phyloP scores from a whole-genome alignment of 352 stramenopile species.

The Globisporangium cystogenes region DNA sequence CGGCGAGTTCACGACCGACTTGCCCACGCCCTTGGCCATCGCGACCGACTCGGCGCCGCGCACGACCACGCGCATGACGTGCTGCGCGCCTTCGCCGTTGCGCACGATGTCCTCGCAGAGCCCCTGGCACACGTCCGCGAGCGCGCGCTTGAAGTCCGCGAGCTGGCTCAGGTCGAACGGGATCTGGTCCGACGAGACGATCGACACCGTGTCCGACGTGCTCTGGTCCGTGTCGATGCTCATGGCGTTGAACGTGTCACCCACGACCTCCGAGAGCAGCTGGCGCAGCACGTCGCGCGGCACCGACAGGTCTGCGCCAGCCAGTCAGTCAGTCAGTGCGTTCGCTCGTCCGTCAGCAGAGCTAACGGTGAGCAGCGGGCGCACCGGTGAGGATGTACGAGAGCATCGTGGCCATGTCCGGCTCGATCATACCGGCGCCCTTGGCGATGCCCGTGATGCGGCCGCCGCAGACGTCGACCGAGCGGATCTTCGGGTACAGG shows the following conservation, averaged over 20 bases:
- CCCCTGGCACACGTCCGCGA: constrained; percentile 91
- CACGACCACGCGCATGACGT: constrained; percentile 96
- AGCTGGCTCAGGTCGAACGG: constrained; percentile 73
- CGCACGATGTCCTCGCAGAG: constrained; percentile 97
- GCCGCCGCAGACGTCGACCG: constrained; percentile 72
- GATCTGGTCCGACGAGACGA: constrained; percentile 94
- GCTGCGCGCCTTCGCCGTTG: constrained; percentile 97
- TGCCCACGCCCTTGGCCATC: constrained; percentile 87
- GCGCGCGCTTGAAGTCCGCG: constrained; percentile 87
- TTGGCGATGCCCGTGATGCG: constrained; percentile 97
- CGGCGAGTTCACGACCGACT: constrained; percentile 93
- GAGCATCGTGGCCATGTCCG: constrained; percentile 94
- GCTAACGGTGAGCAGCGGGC: constrained; percentile 23
- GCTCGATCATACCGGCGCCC: constrained; percentile 98
- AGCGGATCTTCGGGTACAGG: constrained; percentile 89
- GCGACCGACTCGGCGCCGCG: constrained; percentile 67
- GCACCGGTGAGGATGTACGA: constrained; percentile 82
- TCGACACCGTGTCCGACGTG: constrained; percentile 96
- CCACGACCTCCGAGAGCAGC: constrained; percentile 74
- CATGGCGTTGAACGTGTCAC: constrained; percentile 90
- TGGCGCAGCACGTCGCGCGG: constrained; percentile 77
- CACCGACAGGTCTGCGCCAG: constrained; percentile 51
- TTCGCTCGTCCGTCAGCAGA: too few relatives aligned
- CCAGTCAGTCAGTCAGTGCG: too few relatives aligned
- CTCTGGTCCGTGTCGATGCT: constrained; percentile 98